Evolutionary conservation across 75 land plant species (phyloP), one percentile per base, ranked within the genome.

Genomic region (Isoetes taiwanensis): DNA sequence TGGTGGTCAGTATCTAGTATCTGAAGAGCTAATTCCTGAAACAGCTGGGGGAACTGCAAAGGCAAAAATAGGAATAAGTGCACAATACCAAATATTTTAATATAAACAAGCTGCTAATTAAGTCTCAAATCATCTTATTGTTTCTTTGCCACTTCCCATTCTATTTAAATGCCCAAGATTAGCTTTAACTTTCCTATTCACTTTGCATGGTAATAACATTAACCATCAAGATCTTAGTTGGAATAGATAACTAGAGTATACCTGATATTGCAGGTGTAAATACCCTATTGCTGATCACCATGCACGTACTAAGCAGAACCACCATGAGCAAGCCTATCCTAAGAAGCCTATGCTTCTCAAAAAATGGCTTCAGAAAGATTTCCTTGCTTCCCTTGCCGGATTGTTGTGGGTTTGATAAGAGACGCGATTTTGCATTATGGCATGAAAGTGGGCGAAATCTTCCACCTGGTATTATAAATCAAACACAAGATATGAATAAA

Each of bases 401-500:
- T 23, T 59, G 50, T 55, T 86, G 91, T 41, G 70, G 68, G 30
- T 86, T 86, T 23, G 91, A 85, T 4, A 86, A 62, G 41, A 69
- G 63, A 24, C 78, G 54, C 2, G 82, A 58, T 66, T 58, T 79
- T 0, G 80, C 86, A 69, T 86, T 82, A 32, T 85, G 61, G 64
- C 91, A 84, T 6, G 80, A 65, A 12, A 78, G 59, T 0, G 86
- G 74, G 30, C 85, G 84, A 80, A 87, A 84, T 10, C 88, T 78
- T 12, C 94, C 94, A 41, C 94, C 94, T 87, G 72, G 20, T 43
- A n/a, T n/a, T 86, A 82, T 30, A 86, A 48, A 0, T 85, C 85
- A 74, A 86, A 86, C 0, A 85, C 82, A 31, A 85, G 85, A 37
- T 85, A 85, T 85, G 66, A 61, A 71, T 20, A 43, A 5, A 8